phyloP scores from a whole-genome alignment of 257 asterid species.

The Solanum chilense region DNA sequence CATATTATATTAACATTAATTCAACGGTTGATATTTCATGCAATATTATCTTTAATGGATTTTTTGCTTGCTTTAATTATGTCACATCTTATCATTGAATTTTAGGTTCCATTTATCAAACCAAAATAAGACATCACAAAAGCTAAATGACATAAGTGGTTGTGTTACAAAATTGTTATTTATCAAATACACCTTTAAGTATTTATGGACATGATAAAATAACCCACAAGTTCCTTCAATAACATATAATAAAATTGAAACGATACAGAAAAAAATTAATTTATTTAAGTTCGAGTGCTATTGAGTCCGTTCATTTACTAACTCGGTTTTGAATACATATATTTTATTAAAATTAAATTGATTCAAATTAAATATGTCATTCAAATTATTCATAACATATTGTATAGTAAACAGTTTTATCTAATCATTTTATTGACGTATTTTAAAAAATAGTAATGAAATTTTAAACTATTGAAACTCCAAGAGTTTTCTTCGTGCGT shows the following conservation, averaged over 20 bases:
- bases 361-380: neutral
- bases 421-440: neutral
- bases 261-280: fast-evolving
- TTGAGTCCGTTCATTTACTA: neutral
- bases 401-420: neutral
- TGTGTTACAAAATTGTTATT: neutral
- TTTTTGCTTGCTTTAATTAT: neutral
- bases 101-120: neutral
- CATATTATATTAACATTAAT: neutral
- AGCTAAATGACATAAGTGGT: neutral
- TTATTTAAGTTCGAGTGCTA: neutral
- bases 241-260: neutral
- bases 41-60: neutral
- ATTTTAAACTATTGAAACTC: neutral
- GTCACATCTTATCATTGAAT: neutral
- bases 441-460: neutral
- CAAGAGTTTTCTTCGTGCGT: neutral
- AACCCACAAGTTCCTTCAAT: neutral
- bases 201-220: neutral
- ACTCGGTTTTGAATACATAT: too few relatives aligned
- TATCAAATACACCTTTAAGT: too few relatives aligned
- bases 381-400: neutral
- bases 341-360: neutral
- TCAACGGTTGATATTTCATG: neutral
- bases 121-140: neutral